These are phyloP conservation scores for Leishmania lainsoni DNA, from an alignment of 208 protist genomes.

Conservation along the genomic window DNA sequence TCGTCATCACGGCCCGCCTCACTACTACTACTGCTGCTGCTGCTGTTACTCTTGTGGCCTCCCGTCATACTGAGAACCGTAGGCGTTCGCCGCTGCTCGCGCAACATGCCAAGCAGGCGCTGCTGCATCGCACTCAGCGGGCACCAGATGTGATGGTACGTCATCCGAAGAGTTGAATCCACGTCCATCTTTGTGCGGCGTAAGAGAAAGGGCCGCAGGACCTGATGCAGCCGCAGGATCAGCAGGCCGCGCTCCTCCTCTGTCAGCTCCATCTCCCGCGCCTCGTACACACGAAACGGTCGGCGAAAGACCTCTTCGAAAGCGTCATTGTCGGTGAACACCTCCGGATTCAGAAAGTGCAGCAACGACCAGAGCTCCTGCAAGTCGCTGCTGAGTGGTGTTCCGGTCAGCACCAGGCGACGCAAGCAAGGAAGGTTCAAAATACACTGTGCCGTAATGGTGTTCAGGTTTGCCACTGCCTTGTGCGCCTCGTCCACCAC, in stretches of 20 bases:
- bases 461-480: conserved; percentile 62
- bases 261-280: conserved; percentile 48
- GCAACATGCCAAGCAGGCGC: conserved; percentile 72
- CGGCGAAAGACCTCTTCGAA: conserved; percentile 94
- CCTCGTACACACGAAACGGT: conserved; percentile 56
- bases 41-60: not conserved
- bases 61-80: not conserved
- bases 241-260: conserved; percentile 67
- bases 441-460: conserved; percentile 43
- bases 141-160: conserved; percentile 47
- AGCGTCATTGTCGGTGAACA: conserved; percentile 90
- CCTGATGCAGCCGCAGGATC: conserved; percentile 90
- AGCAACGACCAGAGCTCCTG: conserved; percentile 98
- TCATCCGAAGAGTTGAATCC: conserved; percentile 92
- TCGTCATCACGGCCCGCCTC: not conserved
- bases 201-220: conserved; percentile 95
- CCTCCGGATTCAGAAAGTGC: conserved; percentile 96
- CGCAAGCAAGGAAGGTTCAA: conserved; percentile 34
- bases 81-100: conserved; percentile 31
- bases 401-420: conserved; percentile 95
- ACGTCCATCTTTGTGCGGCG: conserved; percentile 96
- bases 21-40: not conserved
- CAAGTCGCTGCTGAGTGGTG: conserved; percentile 98
- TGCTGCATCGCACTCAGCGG: conserved; percentile 60
- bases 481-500: conserved; percentile 88